Base-by-base conservation (phyloP, 495 filamentous ascomycete genomes). In the Talaromyces liani region DNA sequence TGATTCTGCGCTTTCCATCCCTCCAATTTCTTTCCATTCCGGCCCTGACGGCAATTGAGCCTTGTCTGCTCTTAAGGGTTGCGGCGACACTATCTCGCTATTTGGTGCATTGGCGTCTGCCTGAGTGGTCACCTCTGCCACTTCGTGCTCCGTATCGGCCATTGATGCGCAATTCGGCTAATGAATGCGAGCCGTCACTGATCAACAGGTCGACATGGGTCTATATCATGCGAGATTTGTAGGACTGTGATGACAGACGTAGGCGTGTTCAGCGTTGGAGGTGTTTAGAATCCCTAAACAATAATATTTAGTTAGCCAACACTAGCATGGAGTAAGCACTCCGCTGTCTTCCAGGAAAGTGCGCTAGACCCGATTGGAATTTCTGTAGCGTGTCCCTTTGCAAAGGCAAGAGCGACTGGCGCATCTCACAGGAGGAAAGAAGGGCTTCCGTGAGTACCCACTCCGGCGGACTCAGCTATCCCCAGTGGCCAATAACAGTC, bases 131-230 rank as follows among this genome's bases (percentile, higher is more conserved):
- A 66, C 54, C 67, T 74, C 69, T 72, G 71, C 65, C 67, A 66
- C 69, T 67, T 71, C 69, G 62, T 68, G 67, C 59, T 61, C 68
- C 63, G 72, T 71, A 68, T 79, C 78, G 71, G 75, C 78, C 78
- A 80, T 80, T 67, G 73, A 69, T 71, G 70, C 70, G 64, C 70
- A 70, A 75, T 75, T 74, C 71, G 68, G 67, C 64, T 70, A 69
- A 74, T 71, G 65, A 62, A 66, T 68, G 54, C 55, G 68, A 67
- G 68, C 55, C 68, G 65, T 27, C 47, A 55, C 45, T 36, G 55
- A 39, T 36, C 58, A 66, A 60, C 47, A 58, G 63, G 67, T 69
- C 71, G 66, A 67, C 75, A 79, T 78, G 62, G 70, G 71, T 71
- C 25, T 56, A 27, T 20, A 63, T 31, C 18, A 31, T 25, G 27